phyloP scores from a whole-genome alignment of 768 basidiomycete species.

The Hygrophoropsis aurantiaca region DNA sequence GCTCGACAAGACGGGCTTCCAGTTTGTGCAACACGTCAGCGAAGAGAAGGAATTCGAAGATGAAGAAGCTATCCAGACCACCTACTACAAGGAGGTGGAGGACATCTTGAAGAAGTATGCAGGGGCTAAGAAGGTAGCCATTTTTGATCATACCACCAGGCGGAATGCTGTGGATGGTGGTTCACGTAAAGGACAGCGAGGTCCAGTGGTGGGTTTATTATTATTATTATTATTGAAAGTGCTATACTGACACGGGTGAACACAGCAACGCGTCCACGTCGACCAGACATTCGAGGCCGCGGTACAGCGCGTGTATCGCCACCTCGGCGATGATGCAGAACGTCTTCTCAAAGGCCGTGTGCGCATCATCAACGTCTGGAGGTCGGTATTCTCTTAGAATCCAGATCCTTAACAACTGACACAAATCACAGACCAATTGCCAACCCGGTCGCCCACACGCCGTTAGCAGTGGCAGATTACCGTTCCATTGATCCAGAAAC shows the following conservation, averaged over 20 bases:
- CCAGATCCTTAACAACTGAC: background rate
- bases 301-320: constrained; percentile 35
- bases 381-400: constrained; percentile 12
- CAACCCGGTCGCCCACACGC: constrained; percentile 38
- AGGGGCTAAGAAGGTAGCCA: constrained; percentile 38
- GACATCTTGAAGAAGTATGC: constrained; percentile 39
- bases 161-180: background rate
- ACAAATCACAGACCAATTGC: constrained; percentile 29
- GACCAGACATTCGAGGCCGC: constrained; percentile 43
- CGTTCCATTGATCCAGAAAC: constrained; percentile 31
- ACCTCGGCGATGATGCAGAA: constrained; percentile 41
- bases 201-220: constrained; percentile 33
- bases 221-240: background rate
- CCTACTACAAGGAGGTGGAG: constrained; percentile 43
- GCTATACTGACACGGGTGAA: background rate
- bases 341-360: constrained; percentile 39
- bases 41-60: constrained; percentile 39
- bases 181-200: constrained; percentile 18
- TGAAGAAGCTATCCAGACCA: constrained; percentile 35
- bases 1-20: constrained; percentile 48
- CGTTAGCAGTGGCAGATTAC: constrained; percentile 43
- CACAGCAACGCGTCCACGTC: constrained; percentile 41
- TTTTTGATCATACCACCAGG: constrained; percentile 47
- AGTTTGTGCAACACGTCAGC: constrained; percentile 32
- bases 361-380: constrained; percentile 49